Conservation (phyloP, 345 rosid species). For the Eucalyptus leucophloia region DNA sequence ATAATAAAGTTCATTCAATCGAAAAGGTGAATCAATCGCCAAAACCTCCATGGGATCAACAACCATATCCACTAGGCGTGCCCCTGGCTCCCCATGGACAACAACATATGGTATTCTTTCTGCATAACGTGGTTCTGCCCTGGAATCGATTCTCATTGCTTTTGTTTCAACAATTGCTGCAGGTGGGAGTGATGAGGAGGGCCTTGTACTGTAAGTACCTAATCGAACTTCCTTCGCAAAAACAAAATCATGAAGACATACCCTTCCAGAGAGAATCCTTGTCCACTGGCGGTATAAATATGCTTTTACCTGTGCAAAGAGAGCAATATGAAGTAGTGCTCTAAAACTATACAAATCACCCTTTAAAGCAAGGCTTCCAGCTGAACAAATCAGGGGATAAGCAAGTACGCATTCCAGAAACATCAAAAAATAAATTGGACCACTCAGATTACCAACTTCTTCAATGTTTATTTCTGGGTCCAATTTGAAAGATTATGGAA, state of each 20-base stretch:
- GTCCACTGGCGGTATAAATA: slow-evolving; percentile 87
- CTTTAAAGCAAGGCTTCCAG: background rate
- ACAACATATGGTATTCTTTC: slow-evolving; percentile 90
- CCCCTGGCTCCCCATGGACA: slow-evolving; percentile 91
- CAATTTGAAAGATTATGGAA: background rate
- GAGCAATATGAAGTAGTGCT: background rate
- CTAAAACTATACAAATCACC: background rate
- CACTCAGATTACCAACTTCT: background rate
- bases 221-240: slow-evolving; percentile 96
- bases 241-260: slow-evolving; percentile 82
- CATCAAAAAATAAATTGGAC: background rate
- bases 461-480: background rate
- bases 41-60: slow-evolving; percentile 81
- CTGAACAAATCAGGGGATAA: background rate
- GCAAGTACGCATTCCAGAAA: background rate
- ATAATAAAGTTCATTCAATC: slow-evolving; percentile 84
- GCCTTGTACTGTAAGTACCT: slow-evolving; percentile 66
- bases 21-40: slow-evolving; percentile 60
- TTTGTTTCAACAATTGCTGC: slow-evolving; percentile 90
- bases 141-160: slow-evolving; percentile 77
- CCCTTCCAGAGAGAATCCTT: slow-evolving; percentile 76
- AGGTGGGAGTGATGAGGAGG: slow-evolving; percentile 72
- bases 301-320: slow-evolving; percentile 42
- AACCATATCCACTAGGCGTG: slow-evolving; percentile 89
- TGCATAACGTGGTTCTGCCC: slow-evolving; percentile 87